A percentile compares a stretch with the other conserved stretches of the same genome.
Evolutionary conservation across 768 basidiomycete species (phyloP).

Genomic region (Filobasidium floriforme): DNA sequence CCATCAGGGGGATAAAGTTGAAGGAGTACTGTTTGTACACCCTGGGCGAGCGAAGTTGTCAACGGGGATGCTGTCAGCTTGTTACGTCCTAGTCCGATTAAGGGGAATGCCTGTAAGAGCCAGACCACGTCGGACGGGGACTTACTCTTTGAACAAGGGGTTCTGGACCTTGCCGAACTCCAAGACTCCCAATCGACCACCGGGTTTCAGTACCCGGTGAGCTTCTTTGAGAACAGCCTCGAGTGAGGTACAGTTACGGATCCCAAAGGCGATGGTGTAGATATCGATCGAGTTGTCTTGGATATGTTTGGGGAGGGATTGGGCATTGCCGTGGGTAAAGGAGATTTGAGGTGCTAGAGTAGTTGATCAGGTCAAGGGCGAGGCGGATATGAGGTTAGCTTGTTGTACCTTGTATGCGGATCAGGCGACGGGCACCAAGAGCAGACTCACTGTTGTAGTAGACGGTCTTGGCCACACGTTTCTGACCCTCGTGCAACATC

Average conservation of each 20-base stretch:
- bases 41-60: constrained; percentile 49
- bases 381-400: not conserved
- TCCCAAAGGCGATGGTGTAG: constrained; percentile 98
- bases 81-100: no score
- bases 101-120: no score
- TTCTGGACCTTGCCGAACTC: constrained; percentile 92
- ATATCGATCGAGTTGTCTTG: constrained; percentile 78
- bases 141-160: constrained; percentile 76
- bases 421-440: constrained; percentile 21
- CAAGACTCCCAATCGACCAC: constrained; percentile 87
- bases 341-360: constrained; percentile 75
- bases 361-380: not conserved
- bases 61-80: no score
- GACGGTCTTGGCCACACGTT: constrained; percentile 91
- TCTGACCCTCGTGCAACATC: constrained; percentile 88
- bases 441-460: constrained; percentile 80
- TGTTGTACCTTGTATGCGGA: not conserved
- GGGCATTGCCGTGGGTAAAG: constrained; percentile 90
- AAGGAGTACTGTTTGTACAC: constrained; percentile 94
- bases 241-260: constrained; percentile 91
- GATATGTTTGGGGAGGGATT: constrained; percentile 64
- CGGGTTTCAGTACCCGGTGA: constrained; percentile 87
- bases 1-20: constrained; percentile 84
- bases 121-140: no score
- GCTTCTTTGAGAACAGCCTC: constrained; percentile 81